Percentiles rank a stretch among this genome's conserved stretches.
These are phyloP conservation scores for Cytospora schulzeri DNA, from an alignment of 2,329 filamentous ascomycete species.

Conservation along the genomic window DNA sequence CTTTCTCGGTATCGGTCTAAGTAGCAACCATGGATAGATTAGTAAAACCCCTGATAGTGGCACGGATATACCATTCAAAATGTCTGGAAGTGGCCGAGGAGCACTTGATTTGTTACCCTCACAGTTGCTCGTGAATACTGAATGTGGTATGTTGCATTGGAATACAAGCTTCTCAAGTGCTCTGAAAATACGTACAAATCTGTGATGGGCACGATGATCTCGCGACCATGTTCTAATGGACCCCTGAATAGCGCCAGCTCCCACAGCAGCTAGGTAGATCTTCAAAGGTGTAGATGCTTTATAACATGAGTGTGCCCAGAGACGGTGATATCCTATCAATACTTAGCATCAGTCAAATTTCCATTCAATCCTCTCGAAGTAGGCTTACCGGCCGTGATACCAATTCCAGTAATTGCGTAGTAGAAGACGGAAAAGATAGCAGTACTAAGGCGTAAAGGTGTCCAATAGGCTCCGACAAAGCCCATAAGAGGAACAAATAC, in stretches of 20 bases:
- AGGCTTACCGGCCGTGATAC: constrained; percentile 67
- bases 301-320: constrained; percentile 86
- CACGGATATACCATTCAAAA: too few species aligned
- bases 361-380: too few species aligned
- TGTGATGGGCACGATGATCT: constrained; percentile 84
- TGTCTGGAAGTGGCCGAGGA: too few species aligned
- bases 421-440: constrained; percentile 73
- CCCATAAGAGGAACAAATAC: constrained; percentile 75
- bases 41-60: too few species aligned
- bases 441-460: constrained; percentile 72
- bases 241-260: constrained; percentile 81
- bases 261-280: constrained; percentile 79
- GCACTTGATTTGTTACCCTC: too few species aligned
- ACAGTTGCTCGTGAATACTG: too few species aligned
- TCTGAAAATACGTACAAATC: constrained; percentile 36
- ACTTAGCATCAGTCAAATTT: too few species aligned
- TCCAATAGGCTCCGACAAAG: constrained; percentile 66
- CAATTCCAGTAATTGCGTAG: constrained; percentile 82
- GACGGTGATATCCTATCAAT: constrained; percentile 62
- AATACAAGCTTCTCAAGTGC: too few species aligned
- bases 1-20: constrained; percentile 91
- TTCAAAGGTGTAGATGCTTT: constrained; percentile 75
- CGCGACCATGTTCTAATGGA: constrained; percentile 89
- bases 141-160: too few species aligned
- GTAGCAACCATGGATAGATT: too few species aligned